Percentiles rank a stretch among this genome's conserved stretches.
These are phyloP conservation scores for Helichrysum umbraculigerum DNA, from an alignment of 129 eudicot species.

Conservation along the genomic window DNA sequence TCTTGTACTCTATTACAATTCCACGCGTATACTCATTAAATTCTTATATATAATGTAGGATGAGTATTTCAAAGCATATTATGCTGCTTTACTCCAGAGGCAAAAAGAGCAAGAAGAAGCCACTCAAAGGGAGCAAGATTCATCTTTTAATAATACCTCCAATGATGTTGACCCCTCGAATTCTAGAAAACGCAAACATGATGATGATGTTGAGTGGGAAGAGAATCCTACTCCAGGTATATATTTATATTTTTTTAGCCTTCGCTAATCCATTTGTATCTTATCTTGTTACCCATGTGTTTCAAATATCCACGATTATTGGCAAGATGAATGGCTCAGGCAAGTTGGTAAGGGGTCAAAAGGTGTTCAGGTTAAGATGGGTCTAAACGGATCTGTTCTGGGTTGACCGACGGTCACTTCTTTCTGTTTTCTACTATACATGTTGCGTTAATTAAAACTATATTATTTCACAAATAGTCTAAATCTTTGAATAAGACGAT, in stretches of 20 bases:
- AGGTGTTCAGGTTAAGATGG: background rate
- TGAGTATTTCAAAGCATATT: conserved; percentile 82
- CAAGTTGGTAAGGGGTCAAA: background rate
- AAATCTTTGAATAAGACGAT: background rate
- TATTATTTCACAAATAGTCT: background rate
- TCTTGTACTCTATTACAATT: background rate
- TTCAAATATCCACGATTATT: background rate
- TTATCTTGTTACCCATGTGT: no score
- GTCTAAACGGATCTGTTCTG: background rate
- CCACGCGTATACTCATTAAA: background rate
- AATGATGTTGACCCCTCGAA: conserved; percentile 32
- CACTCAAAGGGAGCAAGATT: conserved; percentile 42
- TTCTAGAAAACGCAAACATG: conserved; percentile 66
- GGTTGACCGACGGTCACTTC: background rate
- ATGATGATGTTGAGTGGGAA: conserved; percentile 74
- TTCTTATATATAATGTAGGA: conserved; percentile 40
- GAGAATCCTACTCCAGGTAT: conserved; percentile 67
- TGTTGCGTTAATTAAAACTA: background rate
- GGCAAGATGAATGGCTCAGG: background rate
- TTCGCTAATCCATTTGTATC: background rate
- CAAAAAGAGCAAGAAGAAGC: conserved; percentile 67
- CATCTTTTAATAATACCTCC: conserved; percentile 13
- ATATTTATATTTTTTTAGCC: background rate
- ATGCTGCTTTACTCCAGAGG: conserved; percentile 73
- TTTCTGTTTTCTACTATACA: background rate